Base-by-base conservation (phyloP, 495 filamentous ascomycete genomes). In the Tuber aestivum region DNA sequence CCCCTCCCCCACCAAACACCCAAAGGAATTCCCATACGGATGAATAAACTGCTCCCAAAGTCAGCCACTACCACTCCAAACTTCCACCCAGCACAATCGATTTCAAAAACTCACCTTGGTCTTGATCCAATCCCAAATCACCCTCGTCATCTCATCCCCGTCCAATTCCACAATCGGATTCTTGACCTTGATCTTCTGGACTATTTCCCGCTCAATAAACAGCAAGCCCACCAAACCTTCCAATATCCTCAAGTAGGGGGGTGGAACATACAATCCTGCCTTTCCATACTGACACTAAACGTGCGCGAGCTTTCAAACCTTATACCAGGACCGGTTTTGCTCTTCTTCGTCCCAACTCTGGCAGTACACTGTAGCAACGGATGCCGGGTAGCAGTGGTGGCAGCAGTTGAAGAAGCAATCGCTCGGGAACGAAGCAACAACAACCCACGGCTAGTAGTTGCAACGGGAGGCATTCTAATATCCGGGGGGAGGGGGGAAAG, bases 111-210 rank as follows among this genome's bases (percentile, higher is more conserved):
- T 79, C 83, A 91, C 89, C 84, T 95, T 97, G 84, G 97, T 90
- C 87, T 97, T 97, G 87, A 99, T 99, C 83, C 93, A 90, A 86
- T 97, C 87, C 95, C 95, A 99, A 86, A 99, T 99, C 81, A 99
- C 94, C 82, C 95, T 89, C 76, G 95, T 99, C 95, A 99, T 99
- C 89, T 99, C 95, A 88, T 99, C 95, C 82, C 95, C 95, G 85
- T 99, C 95, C 83, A 99, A 88, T 85, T 95, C 93, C 83, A 73
- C 95, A 83, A 99, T 90, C 76, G 95, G 95, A 86, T 96, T 98
- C 89, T 94, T 91, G 84, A 97, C 94, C 88, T 95, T 93, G 87
- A 97, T 97, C 90, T 97, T 97, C 78, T 83, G 79, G 61, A 82
- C 82, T 83, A 72, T 48, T 12, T 32, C 8, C 48, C 69, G 23